These are phyloP conservation scores for Tricholoma terreum DNA, from an alignment of 768 basidiomycete genomes.

Conservation along the genomic window DNA sequence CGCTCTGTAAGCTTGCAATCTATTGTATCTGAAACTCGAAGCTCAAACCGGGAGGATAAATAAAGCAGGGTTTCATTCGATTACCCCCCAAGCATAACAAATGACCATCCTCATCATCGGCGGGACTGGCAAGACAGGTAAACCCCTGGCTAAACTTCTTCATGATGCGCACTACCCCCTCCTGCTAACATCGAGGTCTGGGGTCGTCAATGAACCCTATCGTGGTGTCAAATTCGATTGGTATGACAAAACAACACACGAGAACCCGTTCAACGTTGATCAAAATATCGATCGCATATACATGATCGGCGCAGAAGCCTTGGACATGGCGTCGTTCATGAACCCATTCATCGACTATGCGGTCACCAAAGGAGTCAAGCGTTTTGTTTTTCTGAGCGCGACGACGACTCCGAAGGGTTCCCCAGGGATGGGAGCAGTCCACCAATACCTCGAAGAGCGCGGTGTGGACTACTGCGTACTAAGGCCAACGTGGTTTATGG, in stretches of 20 bases:
- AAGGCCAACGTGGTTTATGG: conserved; percentile 38
- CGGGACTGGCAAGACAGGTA: conserved; percentile 33
- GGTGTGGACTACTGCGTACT: conserved; percentile 33
- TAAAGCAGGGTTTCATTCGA: too few species aligned
- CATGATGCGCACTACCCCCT: conserved; percentile 21
- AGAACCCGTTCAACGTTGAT: conserved; percentile 28
- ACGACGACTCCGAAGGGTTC: conserved; percentile 21
- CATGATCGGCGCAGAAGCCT: conserved; percentile 23
- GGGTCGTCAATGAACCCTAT: conserved; percentile 22
- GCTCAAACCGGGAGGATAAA: too few species aligned
- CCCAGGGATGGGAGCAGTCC: conserved; percentile 26
- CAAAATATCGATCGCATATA: conserved; percentile 24
- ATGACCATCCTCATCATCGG: conserved; percentile 38
- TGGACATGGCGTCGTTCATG: conserved; percentile 18
- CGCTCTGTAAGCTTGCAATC: too few species aligned
- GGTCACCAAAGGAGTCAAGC: conserved; percentile 28
- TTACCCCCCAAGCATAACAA: too few species aligned
- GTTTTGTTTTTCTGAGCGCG: conserved; percentile 31
- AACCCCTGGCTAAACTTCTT: conserved; percentile 24
- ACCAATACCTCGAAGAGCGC: conserved; percentile 31
- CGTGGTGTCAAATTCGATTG: conserved; percentile 34
- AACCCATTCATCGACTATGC: conserved; percentile 33
- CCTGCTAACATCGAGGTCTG: conserved; percentile 29
- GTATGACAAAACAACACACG: conserved; percentile 29
- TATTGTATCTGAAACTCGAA: too few species aligned